Conservation (phyloP, 345 rosid genomes). For the Durio zibethinus region DNA sequence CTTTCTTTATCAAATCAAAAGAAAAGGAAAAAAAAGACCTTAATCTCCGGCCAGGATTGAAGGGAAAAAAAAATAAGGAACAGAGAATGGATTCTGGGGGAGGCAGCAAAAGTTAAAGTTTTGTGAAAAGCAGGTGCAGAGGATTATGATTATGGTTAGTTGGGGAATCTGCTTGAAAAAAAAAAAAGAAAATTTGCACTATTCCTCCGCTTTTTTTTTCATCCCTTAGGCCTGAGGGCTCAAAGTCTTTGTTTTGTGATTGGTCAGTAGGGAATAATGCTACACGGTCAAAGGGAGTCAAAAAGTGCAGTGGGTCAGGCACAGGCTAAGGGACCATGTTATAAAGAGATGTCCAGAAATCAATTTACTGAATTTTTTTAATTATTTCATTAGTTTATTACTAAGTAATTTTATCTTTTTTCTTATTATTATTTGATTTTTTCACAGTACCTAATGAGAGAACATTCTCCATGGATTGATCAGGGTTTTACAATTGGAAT, state of each 20-base stretch:
- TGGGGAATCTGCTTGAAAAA: slow-evolving; percentile 36
- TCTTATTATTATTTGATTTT: too few species aligned
- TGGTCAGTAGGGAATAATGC: slow-evolving; percentile 31
- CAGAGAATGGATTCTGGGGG: slow-evolving; percentile 22
- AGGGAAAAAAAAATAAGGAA: not conserved
- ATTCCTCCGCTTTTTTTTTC: not conserved
- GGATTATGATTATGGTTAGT: slow-evolving; percentile 29
- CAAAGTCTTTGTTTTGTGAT: slow-evolving; percentile 15
- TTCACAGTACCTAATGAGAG: too few species aligned
- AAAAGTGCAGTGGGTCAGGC: slow-evolving; percentile 18
- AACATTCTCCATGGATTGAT: not conserved
- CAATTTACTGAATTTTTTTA: not conserved
- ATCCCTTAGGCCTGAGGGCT: not conserved
- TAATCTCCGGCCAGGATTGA: not conserved
- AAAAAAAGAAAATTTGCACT: not conserved
- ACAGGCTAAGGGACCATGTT: slow-evolving; percentile 16
- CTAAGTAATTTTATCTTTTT: too few species aligned
- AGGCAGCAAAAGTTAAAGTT: slow-evolving; percentile 33
- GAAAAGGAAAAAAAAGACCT: too few species aligned
- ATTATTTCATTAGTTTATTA: not conserved
- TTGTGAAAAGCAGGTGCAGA: slow-evolving; percentile 12
- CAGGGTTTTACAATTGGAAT: not conserved
- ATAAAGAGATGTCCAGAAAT: slow-evolving; percentile 28
- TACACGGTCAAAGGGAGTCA: slow-evolving; percentile 38
- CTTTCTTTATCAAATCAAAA: not conserved